phyloP scores from a whole-genome alignment of 768 basidiomycete species.

The Vishniacozyma victoriae region DNA sequence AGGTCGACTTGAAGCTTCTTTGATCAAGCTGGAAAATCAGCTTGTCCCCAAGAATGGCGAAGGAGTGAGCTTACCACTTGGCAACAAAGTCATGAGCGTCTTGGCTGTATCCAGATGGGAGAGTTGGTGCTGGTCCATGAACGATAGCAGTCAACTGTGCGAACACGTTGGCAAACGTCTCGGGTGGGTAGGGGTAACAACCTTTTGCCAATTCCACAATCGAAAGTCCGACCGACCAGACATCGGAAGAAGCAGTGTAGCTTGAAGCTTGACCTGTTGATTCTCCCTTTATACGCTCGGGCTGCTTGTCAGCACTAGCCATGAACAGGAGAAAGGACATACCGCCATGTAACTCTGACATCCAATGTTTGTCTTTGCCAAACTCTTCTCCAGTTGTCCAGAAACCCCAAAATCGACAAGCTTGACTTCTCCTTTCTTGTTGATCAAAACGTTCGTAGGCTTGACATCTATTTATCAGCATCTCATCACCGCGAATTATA shows the following conservation, averaged over 20 bases:
- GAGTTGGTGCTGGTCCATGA: slow-evolving; percentile 80
- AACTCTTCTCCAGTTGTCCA: slow-evolving; percentile 88
- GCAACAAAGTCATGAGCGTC: slow-evolving; percentile 76
- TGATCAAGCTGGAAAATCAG: slow-evolving; percentile 53
- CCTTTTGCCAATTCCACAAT: slow-evolving; percentile 86
- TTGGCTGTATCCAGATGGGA: slow-evolving; percentile 66
- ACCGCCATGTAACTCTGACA: slow-evolving; percentile 99
- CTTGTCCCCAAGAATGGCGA: neutral
- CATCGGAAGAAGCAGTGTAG: slow-evolving; percentile 93
- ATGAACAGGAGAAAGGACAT: slow-evolving; percentile 45
- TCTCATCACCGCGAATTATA: neutral
- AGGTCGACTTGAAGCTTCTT: slow-evolving; percentile 70
- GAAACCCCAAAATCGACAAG: slow-evolving; percentile 99
- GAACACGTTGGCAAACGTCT: slow-evolving; percentile 95
- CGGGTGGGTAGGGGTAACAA: slow-evolving; percentile 91
- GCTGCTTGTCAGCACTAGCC: slow-evolving; percentile 48
- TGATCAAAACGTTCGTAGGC: slow-evolving; percentile 89
- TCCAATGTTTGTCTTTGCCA: slow-evolving; percentile 97
- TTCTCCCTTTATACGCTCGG: slow-evolving; percentile 93
- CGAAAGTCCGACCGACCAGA: slow-evolving; percentile 88
- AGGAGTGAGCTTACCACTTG: slow-evolving; percentile 52
- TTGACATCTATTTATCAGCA: slow-evolving; percentile 62
- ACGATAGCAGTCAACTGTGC: slow-evolving; percentile 96
- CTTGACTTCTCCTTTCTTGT: slow-evolving; percentile 80
- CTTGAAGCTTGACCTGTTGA: slow-evolving; percentile 76